Base-by-base conservation (phyloP, 305 asterid genomes). In the Withania somnifera region DNA sequence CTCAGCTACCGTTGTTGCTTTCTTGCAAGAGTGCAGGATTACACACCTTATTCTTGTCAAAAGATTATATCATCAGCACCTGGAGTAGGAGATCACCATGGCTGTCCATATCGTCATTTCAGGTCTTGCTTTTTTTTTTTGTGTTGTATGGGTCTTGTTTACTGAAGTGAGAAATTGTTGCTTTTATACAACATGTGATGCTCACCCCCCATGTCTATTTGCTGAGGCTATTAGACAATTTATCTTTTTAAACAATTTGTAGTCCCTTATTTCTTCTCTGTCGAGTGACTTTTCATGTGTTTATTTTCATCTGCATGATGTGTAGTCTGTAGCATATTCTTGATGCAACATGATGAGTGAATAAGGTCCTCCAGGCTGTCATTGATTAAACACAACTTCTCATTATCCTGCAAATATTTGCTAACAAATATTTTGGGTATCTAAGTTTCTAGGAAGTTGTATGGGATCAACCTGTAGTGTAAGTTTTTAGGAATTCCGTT, bases 31-130 rank as follows among this genome's bases (percentile, higher is more conserved):
- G 76, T 36, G 90, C 90, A 96, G 99, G 99, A 96, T 86, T 96
- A 94, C 87, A 93, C 99, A n/a, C 98, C 99, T 78, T 94, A 87
- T 87, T 93, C 98, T 20, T 96, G 99, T 89, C 97, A 92, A 85
- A 96, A 91, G 90, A 89, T 96, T 81, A 94, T 96, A 85, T 86
- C 87, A 80, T 90, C 95, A 40, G 89, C 95, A 66, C 97, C 98
- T 63, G 95, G 97, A 52, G 94, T 87, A 77, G 98, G 97, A 85
- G 98, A 93, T 87, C 95, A 93, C 84, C 98, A 93, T 83, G 98
- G 97, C 64, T 94, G 99, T 84, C 99, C 98, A 15, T 96, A 90
- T 89, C 96, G 97, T 71, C 98, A 93, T 90, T 93, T 97, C 93
- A 91, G 99, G 99, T 95, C 86, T 86, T 82, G 56, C 54, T 77